phyloP scores from a whole-genome alignment of 371 early-diverging fungal species.

The Mortierella sp. region DNA sequence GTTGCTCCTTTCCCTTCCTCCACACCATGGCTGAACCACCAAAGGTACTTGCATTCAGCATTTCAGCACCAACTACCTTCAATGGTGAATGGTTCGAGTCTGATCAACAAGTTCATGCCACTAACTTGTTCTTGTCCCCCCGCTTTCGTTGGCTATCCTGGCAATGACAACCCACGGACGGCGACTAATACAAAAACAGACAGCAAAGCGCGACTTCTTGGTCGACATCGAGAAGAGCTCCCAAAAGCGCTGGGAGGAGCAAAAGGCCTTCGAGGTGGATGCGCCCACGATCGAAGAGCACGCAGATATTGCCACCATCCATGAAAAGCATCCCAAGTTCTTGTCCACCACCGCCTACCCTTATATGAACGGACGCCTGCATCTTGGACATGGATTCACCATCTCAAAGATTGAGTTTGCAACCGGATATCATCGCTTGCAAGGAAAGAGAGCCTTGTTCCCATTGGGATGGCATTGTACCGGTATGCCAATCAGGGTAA shows the following conservation, averaged over 20 bases:
- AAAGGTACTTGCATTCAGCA: too few relatives aligned
- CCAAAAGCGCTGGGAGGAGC: constrained; percentile 86
- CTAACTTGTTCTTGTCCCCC: too few relatives aligned
- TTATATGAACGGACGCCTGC: constrained; percentile 99
- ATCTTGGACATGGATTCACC: constrained; percentile 99
- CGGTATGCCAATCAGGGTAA: constrained; percentile 99
- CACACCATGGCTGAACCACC: too few relatives aligned
- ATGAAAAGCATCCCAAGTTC: constrained; percentile 86
- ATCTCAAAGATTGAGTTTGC: constrained; percentile 98
- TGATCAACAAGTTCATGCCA: too few relatives aligned
- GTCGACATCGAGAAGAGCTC: constrained; percentile 79
- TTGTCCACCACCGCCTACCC: constrained; percentile 99
- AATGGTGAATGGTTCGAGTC: too few relatives aligned
- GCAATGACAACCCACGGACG: too few relatives aligned
- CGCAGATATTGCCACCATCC: constrained; percentile 59
- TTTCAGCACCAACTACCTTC: too few relatives aligned
- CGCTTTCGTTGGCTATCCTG: too few relatives aligned
- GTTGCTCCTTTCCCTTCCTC: too few relatives aligned
- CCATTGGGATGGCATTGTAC: constrained; percentile 99
- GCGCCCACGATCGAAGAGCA: constrained; percentile 81
- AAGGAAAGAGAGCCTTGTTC: constrained; percentile 96
- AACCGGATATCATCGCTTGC: constrained; percentile 92
- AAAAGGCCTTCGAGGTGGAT: constrained; percentile 84
- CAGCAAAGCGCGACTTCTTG: constrained; percentile 87
- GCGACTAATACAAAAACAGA: too few relatives aligned